Evolutionary conservation across 352 stramenopile genomes (phyloP).

Genomic region (Globisporangium ultimum): DNA sequence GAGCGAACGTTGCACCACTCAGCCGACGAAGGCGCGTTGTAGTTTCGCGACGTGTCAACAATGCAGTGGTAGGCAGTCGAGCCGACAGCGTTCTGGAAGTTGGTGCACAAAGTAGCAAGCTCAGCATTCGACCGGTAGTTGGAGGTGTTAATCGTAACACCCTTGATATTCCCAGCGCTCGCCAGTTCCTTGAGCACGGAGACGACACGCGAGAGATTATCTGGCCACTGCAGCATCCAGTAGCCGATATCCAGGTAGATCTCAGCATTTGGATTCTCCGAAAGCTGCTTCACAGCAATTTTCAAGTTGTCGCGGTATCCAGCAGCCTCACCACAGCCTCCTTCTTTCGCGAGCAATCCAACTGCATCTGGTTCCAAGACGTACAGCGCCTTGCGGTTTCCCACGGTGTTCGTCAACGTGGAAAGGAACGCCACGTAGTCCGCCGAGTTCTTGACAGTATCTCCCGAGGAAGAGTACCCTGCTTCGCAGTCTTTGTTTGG

Average conservation of each 20-base stretch:
- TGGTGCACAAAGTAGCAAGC: constrained; percentile 40
- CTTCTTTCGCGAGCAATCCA: constrained; percentile 40
- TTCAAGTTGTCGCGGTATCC: constrained; percentile 56
- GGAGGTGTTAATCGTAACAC: constrained; percentile 70
- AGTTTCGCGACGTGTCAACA: constrained; percentile 68
- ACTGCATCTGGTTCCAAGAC: constrained; percentile 65
- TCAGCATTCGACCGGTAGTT: constrained; percentile 67
- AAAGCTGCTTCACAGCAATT: constrained; percentile 48
- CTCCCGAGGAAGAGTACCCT: constrained; percentile 35
- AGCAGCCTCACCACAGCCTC: constrained; percentile 31
- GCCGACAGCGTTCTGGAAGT: constrained; percentile 48
- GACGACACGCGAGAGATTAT: constrained; percentile 20
- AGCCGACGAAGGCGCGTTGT: constrained; percentile 25
- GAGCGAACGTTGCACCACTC: constrained; percentile 77
- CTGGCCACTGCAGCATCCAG: constrained; percentile 40
- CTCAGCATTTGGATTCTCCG: constrained; percentile 47
- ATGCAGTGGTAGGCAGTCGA: constrained; percentile 49
- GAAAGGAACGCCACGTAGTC: constrained; percentile 49
- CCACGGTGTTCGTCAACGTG: constrained; percentile 33
- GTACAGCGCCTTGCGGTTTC: constrained; percentile 58
- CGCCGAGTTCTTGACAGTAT: constrained; percentile 33
- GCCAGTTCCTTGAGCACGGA: constrained; percentile 43
- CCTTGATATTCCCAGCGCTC: constrained; percentile 37
- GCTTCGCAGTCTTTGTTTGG: constrained; percentile 64
- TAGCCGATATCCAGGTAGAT: constrained; percentile 68